These are phyloP conservation scores for Leishmania martiniquensis DNA, from an alignment of 208 protist species.

Conservation along the genomic window DNA sequence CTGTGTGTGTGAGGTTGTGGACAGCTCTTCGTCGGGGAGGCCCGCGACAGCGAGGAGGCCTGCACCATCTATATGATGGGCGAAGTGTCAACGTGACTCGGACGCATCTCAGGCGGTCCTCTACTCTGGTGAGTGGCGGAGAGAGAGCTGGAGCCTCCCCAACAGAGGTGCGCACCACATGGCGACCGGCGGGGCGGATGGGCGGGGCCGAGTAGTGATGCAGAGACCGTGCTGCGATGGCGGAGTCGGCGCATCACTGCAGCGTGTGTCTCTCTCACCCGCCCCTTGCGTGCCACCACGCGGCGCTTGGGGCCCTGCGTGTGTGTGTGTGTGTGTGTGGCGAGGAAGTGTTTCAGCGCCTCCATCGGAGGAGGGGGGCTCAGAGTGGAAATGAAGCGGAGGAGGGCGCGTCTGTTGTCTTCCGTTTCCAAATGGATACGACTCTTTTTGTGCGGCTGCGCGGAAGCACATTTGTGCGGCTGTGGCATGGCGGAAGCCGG, in stretches of 20 bases:
- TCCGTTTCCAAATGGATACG: no score
- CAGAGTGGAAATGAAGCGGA: no score
- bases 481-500: not conserved
- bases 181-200: no score
- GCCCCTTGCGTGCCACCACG: not conserved
- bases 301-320: not conserved
- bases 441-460: no score
- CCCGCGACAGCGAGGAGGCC: no score
- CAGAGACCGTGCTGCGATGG: no score
- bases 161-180: not conserved
- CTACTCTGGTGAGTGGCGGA: not conserved
- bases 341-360: no score
- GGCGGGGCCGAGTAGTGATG: no score
- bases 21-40: not conserved
- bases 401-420: no score
- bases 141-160: not conserved
- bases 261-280: not conserved
- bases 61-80: not conserved
- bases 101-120: not conserved
- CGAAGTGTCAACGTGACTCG: not conserved
- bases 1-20: not conserved
- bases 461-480: no score
- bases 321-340: not conserved
- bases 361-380: no score
- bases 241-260: not conserved